Evolutionary conservation across 495 filamentous ascomycete genomes (phyloP).

Genomic region (Coniosporium apollinis): DNA sequence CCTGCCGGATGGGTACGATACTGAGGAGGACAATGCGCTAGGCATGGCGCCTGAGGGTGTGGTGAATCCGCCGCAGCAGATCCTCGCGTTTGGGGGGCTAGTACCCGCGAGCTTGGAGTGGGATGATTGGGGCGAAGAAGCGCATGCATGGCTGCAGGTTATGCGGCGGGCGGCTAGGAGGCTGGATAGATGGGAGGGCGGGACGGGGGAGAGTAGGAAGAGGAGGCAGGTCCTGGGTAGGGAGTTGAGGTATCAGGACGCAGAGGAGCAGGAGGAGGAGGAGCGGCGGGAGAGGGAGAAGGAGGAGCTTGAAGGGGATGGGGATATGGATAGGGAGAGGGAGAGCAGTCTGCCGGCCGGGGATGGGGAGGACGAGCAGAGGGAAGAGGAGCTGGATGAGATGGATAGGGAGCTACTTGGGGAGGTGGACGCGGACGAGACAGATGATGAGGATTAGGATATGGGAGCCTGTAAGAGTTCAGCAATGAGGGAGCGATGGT

Average conservation of each 20-base stretch:
- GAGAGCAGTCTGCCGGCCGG: background rate
- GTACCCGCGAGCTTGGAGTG: constrained; percentile 5
- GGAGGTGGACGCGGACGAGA: constrained; percentile 3
- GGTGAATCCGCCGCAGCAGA: constrained; percentile 8
- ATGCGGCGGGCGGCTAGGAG: constrained; percentile 11
- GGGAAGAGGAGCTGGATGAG: constrained; percentile 1
- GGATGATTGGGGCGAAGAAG: constrained; percentile 21
- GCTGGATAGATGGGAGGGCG: constrained; percentile 21
- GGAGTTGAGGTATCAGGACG: constrained; percentile 1
- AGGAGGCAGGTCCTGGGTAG: constrained; percentile 5
- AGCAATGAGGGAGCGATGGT: too few relatives aligned
- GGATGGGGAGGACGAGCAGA: constrained; percentile 10
- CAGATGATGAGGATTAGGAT: constrained; percentile 8
- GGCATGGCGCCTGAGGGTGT: constrained; percentile 3
- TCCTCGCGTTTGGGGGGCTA: background rate
- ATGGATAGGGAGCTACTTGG: constrained; percentile 1
- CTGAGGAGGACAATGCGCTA: constrained; percentile 40
- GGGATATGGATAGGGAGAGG: constrained; percentile 11
- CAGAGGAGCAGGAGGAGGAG: constrained; percentile 8
- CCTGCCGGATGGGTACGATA: constrained; percentile 59
- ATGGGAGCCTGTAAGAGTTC: too few relatives aligned
- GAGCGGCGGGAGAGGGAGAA: constrained; percentile 12
- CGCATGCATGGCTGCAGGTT: constrained; percentile 11
- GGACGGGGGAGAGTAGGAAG: constrained; percentile 1
- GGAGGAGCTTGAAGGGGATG: constrained; percentile 16